phyloP scores from a whole-genome alignment of 2,329 filamentous ascomycete species.

The Orbilia quercus region DNA sequence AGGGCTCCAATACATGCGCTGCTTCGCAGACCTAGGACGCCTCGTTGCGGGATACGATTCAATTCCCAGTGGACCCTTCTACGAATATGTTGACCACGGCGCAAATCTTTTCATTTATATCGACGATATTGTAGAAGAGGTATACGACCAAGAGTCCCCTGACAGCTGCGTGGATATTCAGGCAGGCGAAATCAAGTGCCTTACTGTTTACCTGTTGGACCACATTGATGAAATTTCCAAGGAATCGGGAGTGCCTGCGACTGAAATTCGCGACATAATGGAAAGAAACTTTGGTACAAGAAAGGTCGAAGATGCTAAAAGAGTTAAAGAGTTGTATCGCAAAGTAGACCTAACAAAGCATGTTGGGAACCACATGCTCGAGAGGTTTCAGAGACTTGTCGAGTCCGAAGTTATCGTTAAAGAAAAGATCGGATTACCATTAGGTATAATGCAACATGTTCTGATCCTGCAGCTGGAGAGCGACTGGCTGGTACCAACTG shows the following conservation, averaged over 20 bases:
- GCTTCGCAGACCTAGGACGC: neutral
- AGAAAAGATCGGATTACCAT: neutral
- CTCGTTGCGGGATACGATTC: neutral
- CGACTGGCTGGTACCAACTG: neutral
- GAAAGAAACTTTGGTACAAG: slow-evolving; percentile 1
- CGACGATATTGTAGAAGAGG: neutral
- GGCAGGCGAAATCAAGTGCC: neutral
- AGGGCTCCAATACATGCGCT: neutral
- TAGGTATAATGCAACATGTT: neutral
- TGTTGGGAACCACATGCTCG: neutral
- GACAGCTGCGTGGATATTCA: neutral
- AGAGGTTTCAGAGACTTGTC: neutral
- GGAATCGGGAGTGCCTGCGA: neutral
- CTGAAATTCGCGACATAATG: neutral
- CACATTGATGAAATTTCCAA: neutral
- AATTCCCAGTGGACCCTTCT: neutral
- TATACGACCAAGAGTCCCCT: neutral
- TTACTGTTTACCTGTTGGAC: neutral
- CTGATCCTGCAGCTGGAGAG: neutral
- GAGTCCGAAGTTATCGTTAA: neutral
- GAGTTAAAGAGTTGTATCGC: neutral
- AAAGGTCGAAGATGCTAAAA: neutral
- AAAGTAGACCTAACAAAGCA: neutral
- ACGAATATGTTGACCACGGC: neutral
- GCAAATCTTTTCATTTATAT: neutral